phyloP scores from a whole-genome alignment of 257 asterid species.

The Solanum medicagineum region DNA sequence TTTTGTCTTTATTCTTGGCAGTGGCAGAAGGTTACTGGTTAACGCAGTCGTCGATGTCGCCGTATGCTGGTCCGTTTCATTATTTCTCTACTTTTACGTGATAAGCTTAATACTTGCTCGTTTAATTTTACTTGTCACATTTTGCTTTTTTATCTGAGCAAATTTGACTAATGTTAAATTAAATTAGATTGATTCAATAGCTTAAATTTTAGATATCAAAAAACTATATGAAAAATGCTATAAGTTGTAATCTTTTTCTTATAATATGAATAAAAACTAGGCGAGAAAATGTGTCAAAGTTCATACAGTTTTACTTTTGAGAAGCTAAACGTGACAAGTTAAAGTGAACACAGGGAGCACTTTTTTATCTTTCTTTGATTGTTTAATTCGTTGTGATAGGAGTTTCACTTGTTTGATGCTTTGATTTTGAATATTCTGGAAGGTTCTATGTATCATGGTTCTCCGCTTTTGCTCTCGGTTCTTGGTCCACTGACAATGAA shows the following conservation, averaged over 20 bases:
- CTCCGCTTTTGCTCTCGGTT: constrained; percentile 65
- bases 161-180: neutral
- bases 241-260: neutral
- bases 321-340: neutral
- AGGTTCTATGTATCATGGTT: constrained; percentile 99
- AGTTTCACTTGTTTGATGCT: neutral
- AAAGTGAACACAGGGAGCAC: neutral
- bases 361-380: neutral
- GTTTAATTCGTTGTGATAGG: neutral
- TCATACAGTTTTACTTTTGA: neutral
- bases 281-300: neutral
- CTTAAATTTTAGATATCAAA: neutral
- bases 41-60: constrained; percentile 72
- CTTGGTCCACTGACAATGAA: constrained; percentile 74
- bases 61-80: constrained; percentile 64
- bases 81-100: neutral
- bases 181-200: neutral
- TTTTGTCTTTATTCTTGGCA: constrained; percentile 3
- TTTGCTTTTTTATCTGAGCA: neutral
- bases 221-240: neutral
- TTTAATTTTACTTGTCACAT: neutral
- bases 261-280: too few relatives aligned
- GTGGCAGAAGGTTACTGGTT: constrained; percentile 98
- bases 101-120: neutral
- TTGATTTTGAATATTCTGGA: constrained; percentile 2